A percentile compares a stretch with the other conserved stretches of the same genome.
phyloP scores from a whole-genome alignment of 225 moss, liverwort and hornwort genomes.

The Sphagnum contortum region DNA sequence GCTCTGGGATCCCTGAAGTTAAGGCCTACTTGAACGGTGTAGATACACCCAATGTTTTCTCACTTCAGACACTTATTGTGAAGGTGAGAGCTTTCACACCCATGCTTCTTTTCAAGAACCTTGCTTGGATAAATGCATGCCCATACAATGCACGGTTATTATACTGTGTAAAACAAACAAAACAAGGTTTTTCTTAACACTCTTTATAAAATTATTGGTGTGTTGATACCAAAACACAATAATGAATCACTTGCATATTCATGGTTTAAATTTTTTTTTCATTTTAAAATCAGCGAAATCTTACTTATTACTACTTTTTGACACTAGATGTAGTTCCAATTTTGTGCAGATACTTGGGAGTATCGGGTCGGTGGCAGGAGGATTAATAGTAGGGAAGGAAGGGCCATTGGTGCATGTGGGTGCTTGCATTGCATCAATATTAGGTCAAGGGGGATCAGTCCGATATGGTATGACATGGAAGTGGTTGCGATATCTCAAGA shows the following conservation, averaged over 20 bases:
- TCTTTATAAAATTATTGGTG: no score
- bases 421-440: conserved; percentile 33
- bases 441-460: conserved; percentile 40
- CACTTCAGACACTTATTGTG: conserved; percentile 29
- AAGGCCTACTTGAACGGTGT: conserved; percentile 48
- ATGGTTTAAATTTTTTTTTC: no score
- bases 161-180: no score
- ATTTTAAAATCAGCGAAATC: neutral
- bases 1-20: conserved; percentile 53
- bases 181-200: no score
- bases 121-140: no score
- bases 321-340: no score
- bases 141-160: no score
- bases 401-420: conserved; percentile 50
- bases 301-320: no score
- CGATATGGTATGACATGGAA: conserved; percentile 40
- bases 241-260: no score
- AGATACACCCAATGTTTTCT: conserved; percentile 40
- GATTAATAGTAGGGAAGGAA: conserved; percentile 40
- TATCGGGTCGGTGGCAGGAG: conserved; percentile 34
- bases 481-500: conserved; percentile 37
- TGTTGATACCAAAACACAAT: no score
- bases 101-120: no score
- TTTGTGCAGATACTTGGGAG: conserved; percentile 29
- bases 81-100: conserved; percentile 18